Evolutionary conservation across 23 red algal species (phyloP), one percentile per base, ranked within the genome.

Genomic region (Gracilaria domingensis): DNA sequence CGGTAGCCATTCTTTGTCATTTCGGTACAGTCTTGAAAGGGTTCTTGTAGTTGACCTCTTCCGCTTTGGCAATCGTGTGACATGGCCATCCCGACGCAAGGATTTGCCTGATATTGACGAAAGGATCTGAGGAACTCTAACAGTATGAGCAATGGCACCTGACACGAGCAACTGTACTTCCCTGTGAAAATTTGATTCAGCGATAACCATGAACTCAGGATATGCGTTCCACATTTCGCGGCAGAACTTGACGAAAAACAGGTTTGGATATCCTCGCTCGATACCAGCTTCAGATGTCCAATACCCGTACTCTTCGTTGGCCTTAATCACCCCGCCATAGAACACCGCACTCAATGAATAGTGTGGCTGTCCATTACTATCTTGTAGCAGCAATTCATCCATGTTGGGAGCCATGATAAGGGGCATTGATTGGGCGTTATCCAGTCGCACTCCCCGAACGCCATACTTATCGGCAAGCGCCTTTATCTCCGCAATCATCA

Each of bases 101-200:
- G 97, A 96, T 62, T 89, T 94, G 84, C 97, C 97, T 25, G 92
- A 96, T 51, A 99, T 95, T 24, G 88, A 93, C 16, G 97, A 91
- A 9, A 99, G 91, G 78, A 99, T 96, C 64, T 95, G 91, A 62
- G 97, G 72, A 24, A 96, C 81, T 25, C 97, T 91, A 25, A 99
- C 81, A 38, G 94, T 93, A 58, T 99, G 97, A 0, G 88, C 83
- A 14, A 99, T 79, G 20, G 94, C 67, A 20, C 97, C 97, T 2
- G 88, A 94, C 0, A 78, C 40, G 14, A 95, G 60, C 44, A 99
- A 75, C 44, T 91, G 89, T 11, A 84, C 81, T 83, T 99, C 97
- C 18, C 97, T 91, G 74, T 99, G 97, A 69, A 99, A 99, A 48
- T 99, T 90, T 3, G 91, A 87, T 57, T 99, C 97, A 29, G 88